Percentiles rank a stretch among this genome's conserved stretches.
phyloP scores from a whole-genome alignment of 176 grass and related monocot genomes.

The Carex myosuroides region DNA sequence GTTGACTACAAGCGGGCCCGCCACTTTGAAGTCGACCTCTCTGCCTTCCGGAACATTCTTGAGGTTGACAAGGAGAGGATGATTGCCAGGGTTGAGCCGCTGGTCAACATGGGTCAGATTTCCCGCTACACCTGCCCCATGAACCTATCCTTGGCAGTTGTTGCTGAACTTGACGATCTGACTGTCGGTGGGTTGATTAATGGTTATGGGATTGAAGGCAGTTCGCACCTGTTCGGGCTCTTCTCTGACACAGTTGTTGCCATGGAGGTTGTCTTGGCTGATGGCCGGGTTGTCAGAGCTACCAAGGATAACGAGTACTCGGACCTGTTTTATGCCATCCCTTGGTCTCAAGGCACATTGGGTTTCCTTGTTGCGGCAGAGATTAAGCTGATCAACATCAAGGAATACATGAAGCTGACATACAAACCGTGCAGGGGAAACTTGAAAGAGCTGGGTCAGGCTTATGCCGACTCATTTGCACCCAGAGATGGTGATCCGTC shows the following conservation, averaged over 20 bases:
- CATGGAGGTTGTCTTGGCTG: slow-evolving; percentile 72
- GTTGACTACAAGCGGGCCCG: slow-evolving; percentile 91
- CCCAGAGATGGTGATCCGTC: slow-evolving; percentile 65
- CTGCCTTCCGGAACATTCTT: slow-evolving; percentile 73
- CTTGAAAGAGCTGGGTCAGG: slow-evolving; percentile 58
- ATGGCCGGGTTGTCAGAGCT: slow-evolving; percentile 66
- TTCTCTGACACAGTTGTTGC: slow-evolving; percentile 86
- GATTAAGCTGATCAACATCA: slow-evolving; percentile 79
- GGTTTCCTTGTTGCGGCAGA: slow-evolving; percentile 84
- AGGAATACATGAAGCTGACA: slow-evolving; percentile 89
- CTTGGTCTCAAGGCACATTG: slow-evolving; percentile 89
- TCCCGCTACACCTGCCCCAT: slow-evolving; percentile 63
- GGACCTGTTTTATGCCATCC: slow-evolving; percentile 82
- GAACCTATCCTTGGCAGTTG: slow-evolving; percentile 70
- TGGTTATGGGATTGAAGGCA: slow-evolving; percentile 87
- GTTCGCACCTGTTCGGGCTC: slow-evolving; percentile 84
- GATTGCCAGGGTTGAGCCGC: slow-evolving; percentile 73
- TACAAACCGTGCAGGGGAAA: slow-evolving; percentile 53
- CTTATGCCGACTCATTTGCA: slow-evolving; percentile 64
- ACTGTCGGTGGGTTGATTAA: slow-evolving; percentile 91
- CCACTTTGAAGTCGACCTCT: slow-evolving; percentile 92
- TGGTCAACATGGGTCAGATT: slow-evolving; percentile 96
- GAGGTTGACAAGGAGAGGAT: slow-evolving; percentile 82
- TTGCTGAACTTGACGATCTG: slow-evolving; percentile 89
- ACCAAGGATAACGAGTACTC: slow-evolving; percentile 92